Base-by-base conservation (phyloP, 495 filamentous ascomycete genomes). In the Aspergillus panamensis region DNA sequence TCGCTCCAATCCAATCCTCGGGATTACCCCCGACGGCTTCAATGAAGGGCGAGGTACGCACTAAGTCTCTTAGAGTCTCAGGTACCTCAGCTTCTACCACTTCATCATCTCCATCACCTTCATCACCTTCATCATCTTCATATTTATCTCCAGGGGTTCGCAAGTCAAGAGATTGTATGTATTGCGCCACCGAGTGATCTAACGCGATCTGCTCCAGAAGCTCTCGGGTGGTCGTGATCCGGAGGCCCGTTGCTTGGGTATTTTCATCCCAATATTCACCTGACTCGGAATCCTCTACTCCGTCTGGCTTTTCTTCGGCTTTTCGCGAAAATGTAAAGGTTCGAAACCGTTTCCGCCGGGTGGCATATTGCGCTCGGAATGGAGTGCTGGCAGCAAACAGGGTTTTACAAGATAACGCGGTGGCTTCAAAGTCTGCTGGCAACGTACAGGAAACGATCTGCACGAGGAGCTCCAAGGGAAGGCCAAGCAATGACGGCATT, bases 391-490 rank as follows among this genome's bases (percentile, higher is more conserved):
- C 51, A 30, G 14, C 51, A 44, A 40, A 30, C 1, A 54, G 51
- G 43, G 51, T n/a, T 54, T 44, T 42, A 32, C 51, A 54, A 29
- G 51, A 42, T 8, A 54, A 17, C 8, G 35, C 37, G 9, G 37
- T 44, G 39, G 51, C 51, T 44, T 54, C 51, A 44, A 54, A 54
- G 14, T 44, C 51, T 25, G 19, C 6, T 3, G 51, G 51, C n/a
- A 54, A 44, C 13, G 37, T 54, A 13, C 43, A 35, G 25, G 43
- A 37, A 25, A 54, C 14, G 19, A 54, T 54, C 37, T 44, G 37
- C 37, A n/a, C 21, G 2, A 54, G 51, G 2, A 54, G 37, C 31
- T 54, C 51, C 37, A 54, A 43, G 9, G 51, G 51, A 30, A 54
- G 51, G 20, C 20, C 29, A 6, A 43, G 51, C 21, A 54, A 44